These are phyloP conservation scores for Tricholomella constricta DNA, from an alignment of 768 basidiomycete species.

Conservation along the genomic window DNA sequence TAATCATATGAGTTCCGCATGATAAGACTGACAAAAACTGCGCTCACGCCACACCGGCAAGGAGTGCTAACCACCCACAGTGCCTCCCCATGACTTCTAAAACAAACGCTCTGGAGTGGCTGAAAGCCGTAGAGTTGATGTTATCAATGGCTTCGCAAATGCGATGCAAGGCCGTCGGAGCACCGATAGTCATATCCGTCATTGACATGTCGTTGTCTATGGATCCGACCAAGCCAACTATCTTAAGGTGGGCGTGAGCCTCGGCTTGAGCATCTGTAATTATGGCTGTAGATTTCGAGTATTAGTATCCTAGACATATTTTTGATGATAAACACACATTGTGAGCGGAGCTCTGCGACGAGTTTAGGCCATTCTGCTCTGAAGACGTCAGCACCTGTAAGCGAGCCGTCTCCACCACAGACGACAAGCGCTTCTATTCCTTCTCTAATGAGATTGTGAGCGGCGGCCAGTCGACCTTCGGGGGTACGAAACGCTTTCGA, in stretches of 20 bases:
- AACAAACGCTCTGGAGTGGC: conserved; percentile 97
- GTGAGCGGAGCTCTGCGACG: conserved; percentile 62
- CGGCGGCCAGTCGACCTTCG: conserved; percentile 89
- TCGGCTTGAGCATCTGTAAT: conserved; percentile 75
- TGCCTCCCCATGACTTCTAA: conserved; percentile 99
- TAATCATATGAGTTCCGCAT: background rate
- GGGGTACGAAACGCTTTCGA: conserved; percentile 80
- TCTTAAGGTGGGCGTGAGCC: conserved; percentile 83
- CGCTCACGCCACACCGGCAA: conserved; percentile 85
- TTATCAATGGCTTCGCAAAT: conserved; percentile 99
- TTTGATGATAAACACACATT: conserved; percentile 44
- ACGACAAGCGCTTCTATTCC: conserved; percentile 97
- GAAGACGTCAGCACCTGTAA: conserved; percentile 95
- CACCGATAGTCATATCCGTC: conserved; percentile 97
- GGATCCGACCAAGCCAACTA: conserved; percentile 97
- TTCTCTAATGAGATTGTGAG: conserved; percentile 89
- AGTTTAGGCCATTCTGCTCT: conserved; percentile 93
- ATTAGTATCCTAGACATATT: conserved; percentile 1
- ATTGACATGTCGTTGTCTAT: conserved; percentile 99
- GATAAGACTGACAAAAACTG: background rate
- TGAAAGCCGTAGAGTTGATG: conserved; percentile 94
- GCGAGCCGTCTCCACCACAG: conserved; percentile 95
- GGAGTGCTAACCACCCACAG: conserved; percentile 97
- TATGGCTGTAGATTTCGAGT: conserved; percentile 42
- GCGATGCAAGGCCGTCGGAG: conserved; percentile 90